Evolutionary conservation across 306 rosid species (phyloP).

Genomic region (Prunus armeniaca): DNA sequence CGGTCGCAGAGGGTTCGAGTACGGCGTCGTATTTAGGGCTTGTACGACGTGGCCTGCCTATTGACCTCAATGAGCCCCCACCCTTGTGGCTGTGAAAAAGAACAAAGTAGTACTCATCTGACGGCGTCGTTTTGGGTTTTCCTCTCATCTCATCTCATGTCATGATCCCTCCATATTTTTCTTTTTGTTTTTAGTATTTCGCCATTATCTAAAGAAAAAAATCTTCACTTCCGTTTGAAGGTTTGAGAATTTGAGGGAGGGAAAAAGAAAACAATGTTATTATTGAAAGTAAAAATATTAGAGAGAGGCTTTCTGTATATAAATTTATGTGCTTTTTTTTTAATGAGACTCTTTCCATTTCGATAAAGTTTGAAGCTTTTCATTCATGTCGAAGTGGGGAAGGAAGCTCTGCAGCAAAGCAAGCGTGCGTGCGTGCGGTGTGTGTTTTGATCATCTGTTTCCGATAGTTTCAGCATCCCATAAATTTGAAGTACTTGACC

Average conservation of each 20-base stretch:
- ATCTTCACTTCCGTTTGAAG: not conserved
- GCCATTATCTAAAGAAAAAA: slow-evolving; percentile 2
- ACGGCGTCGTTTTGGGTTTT: not conserved
- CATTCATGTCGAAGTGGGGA: too few species aligned
- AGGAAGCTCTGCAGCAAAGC: too few species aligned
- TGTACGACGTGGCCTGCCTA: slow-evolving; percentile 71
- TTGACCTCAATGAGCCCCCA: slow-evolving; percentile 92
- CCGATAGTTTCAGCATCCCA: slow-evolving; percentile 24
- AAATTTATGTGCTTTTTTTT: not conserved
- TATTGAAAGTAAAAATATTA: not conserved
- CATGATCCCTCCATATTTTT: not conserved
- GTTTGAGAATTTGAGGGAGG: not conserved
- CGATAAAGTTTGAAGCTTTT: too few species aligned
- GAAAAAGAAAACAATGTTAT: not conserved
- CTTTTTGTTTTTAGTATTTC: not conserved
- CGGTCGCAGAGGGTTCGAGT: slow-evolving; percentile 14
- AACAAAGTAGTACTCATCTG: not conserved
- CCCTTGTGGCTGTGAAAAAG: slow-evolving; percentile 71
- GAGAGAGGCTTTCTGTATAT: not conserved
- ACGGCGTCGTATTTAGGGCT: slow-evolving; percentile 69
- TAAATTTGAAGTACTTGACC: slow-evolving; percentile 24
- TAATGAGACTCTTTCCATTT: too few species aligned
- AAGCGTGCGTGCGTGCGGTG: too few species aligned
- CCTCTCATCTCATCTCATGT: not conserved
- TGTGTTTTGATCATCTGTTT: not conserved